Evolutionary conservation across 169 alveolate species (phyloP).

Genomic region (Perkinsus olseni): DNA sequence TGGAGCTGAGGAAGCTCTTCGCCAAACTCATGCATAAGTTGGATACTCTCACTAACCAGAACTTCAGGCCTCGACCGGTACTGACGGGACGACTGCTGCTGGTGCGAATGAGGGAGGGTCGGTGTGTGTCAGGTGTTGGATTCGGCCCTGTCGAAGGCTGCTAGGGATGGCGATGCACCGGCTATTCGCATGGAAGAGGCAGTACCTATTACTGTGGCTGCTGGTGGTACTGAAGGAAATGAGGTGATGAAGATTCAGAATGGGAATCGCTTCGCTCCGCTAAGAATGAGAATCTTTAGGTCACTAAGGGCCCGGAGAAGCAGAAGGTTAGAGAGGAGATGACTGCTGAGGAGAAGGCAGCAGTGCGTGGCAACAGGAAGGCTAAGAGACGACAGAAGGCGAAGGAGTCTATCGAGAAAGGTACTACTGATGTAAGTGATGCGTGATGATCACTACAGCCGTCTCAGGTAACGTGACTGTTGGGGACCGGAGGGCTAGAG

Average conservation of each 20-base stretch:
- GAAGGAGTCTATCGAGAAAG: not conserved
- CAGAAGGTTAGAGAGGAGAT: not conserved
- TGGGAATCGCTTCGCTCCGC: not conserved
- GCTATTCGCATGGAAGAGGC: conserved; percentile 11
- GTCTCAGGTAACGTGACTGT: not conserved
- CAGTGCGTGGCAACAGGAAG: not conserved
- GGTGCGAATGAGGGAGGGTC: not conserved
- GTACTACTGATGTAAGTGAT: not conserved
- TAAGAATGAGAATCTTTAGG: not conserved
- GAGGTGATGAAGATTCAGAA: not conserved
- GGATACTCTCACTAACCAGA: conserved; percentile 11
- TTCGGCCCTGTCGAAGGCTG: not conserved
- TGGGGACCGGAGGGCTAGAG: not conserved
- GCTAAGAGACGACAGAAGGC: not conserved
- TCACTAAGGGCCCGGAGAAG: not conserved
- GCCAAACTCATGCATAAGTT: conserved; percentile 12
- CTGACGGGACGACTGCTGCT: not conserved
- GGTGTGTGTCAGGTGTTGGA: not conserved
- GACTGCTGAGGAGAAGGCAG: not conserved
- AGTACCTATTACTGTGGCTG: conserved; percentile 11
- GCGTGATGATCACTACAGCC: not conserved
- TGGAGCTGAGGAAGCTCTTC: conserved; percentile 3
- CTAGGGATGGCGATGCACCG: not conserved
- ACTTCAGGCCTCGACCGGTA: conserved; percentile 8
- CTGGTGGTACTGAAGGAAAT: not conserved